Evolutionary conservation across 208 protist genomes (phyloP), one percentile per base, ranked within the genome.

Genomic region (Acanthamoeba sp.): DNA sequence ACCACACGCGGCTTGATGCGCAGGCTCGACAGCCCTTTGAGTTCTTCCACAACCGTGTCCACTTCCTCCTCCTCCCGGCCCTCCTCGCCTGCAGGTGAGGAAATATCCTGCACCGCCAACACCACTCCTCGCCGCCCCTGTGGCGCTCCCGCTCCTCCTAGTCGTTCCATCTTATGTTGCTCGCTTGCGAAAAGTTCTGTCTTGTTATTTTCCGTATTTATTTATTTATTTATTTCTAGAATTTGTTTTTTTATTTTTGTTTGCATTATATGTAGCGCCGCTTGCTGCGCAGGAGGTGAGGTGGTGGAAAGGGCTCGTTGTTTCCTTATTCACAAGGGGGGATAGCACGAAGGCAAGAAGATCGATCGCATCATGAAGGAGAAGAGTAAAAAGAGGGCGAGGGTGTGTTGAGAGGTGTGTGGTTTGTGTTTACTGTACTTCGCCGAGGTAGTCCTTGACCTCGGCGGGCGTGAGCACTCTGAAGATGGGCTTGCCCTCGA

Each of bases 401-500:
- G 16, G 1, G 69, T 2, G 4, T 7, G 32, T 71, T n/a, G 32
- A 64, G 20, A 73, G 12, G 64, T 36, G 36, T 27, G 29, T n/a
- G 6, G 29, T 64, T 52, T 69, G 87, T 48, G 22, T 91, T 91
- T 91, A 91, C 85, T 91, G 85, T n/a, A 91, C 85, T 71, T 96
- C 97, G 55, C 76, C 97, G 9, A 99, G 96, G 91, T 99, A 99
- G 93, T 99, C 98, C 87, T 98, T 97, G 50, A 99, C 96, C 94
- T 99, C 97, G 24, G 80, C 69, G 12, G 97, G 94, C 2, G 97
- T 97, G 14, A 99, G 94, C 5, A 97, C 85, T 36, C 94, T 91
- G 96, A 98, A 98, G 22, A 88, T 42, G 22, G 94, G 69, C 34
- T 59, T 27, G 29, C 62, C 50, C 27, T 94, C 55, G 18, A 97